Conservation (phyloP, 768 basidiomycete species). For the Candolleomyces aberdarensis region DNA sequence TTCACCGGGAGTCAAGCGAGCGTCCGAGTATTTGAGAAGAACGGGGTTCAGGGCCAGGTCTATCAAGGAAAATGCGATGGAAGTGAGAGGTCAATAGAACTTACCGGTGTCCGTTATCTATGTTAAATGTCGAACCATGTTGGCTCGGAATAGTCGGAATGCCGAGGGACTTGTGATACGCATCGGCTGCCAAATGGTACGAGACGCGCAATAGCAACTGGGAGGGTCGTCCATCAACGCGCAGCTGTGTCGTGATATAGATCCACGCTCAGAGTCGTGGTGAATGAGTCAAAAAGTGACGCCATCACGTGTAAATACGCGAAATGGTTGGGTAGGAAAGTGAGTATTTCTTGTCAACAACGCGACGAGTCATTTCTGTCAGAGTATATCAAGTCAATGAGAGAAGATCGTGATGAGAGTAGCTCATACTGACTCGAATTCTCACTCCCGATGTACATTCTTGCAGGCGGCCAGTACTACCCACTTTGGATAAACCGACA, state of each 20-base stretch:
- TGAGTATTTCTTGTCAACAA: neutral
- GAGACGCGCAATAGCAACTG: no score
- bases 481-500: constrained; percentile 39
- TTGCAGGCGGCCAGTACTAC: constrained; percentile 7
- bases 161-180: no score
- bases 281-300: neutral
- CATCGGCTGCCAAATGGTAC: no score
- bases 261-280: neutral
- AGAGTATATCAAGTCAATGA: neutral
- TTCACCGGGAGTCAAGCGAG: constrained; percentile 59
- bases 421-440: neutral
- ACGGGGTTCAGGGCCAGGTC: constrained; percentile 45
- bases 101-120: neutral
- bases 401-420: neutral
- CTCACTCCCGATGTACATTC: neutral
- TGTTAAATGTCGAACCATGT: neutral
- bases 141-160: no score
- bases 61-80: constrained; percentile 35
- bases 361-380: neutral
- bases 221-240: neutral
- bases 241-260: neutral
- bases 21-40: constrained; percentile 63
- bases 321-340: neutral
- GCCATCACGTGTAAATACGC: constrained; percentile 1
- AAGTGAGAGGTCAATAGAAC: constrained; percentile 32